Conservation (phyloP, 2,329 filamentous ascomycete genomes). For the Monosporascus sp. region DNA sequence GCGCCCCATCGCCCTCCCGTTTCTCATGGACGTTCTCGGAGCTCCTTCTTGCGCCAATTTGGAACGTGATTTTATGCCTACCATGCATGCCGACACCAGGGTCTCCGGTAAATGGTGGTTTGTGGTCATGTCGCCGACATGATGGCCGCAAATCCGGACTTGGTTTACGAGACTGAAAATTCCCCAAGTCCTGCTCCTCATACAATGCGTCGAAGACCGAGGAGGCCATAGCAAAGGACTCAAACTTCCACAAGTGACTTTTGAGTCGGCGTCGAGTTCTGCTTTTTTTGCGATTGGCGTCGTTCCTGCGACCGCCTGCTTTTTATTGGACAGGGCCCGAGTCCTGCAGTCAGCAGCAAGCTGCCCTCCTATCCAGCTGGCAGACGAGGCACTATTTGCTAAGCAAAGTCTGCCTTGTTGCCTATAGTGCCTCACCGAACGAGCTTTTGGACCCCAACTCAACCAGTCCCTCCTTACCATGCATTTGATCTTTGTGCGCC, state of each 20-base stretch:
- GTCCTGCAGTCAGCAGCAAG: slow-evolving; percentile 31
- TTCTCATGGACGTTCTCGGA: background rate
- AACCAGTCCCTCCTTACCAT: slow-evolving; percentile 21
- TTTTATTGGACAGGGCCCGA: slow-evolving; percentile 27
- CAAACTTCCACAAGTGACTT: slow-evolving; percentile 10
- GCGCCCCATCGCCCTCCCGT: background rate
- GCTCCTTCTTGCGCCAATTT: background rate
- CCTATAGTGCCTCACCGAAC: slow-evolving; percentile 31
- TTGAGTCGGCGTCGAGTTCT: slow-evolving; percentile 18
- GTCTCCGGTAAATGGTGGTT: background rate
- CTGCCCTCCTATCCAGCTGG: slow-evolving; percentile 26
- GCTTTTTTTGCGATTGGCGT: slow-evolving; percentile 13
- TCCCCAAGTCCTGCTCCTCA: slow-evolving; percentile 10
- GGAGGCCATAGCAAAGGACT: slow-evolving; percentile 13
- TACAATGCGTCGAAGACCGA: slow-evolving; percentile 26
- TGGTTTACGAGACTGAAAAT: slow-evolving; percentile 2
- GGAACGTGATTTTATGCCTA: background rate
- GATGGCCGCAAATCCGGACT: background rate
- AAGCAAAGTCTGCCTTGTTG: slow-evolving; percentile 31
- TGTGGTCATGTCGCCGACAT: background rate
- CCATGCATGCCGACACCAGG: background rate
- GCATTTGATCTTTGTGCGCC: slow-evolving; percentile 22
- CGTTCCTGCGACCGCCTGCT: slow-evolving; percentile 9
- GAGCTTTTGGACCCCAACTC: slow-evolving; percentile 27
- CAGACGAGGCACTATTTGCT: slow-evolving; percentile 26